Evolutionary conservation across 2,329 filamentous ascomycete species (phyloP), one percentile per base, ranked within the genome.

Genomic region (Coniella lustricola): DNA sequence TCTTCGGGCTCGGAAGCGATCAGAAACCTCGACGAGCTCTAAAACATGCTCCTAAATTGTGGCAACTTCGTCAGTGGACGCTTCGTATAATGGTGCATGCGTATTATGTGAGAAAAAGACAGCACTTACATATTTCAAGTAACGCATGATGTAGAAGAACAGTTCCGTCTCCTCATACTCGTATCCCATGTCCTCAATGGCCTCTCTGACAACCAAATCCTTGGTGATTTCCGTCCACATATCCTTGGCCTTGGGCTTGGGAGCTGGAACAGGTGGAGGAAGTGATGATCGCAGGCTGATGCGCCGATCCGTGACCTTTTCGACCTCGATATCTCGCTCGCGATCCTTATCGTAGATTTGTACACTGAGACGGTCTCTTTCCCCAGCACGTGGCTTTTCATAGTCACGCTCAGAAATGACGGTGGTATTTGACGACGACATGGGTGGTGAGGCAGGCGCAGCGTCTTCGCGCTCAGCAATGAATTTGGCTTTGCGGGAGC

Each of bases 201-300:
- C 93, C 63, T 96, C 90, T 45, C 85, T 82, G 50, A 84, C 75
- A 14, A 97, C 88, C 32, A 97, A 69, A 57, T 95, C 90, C 68
- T 95, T 95, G 39, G 91, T 95, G 58, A 98, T 89, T 67, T 97
- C 93, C 0, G 93, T 98, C 91, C 91, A 97, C 72, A 95, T 87
- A 51, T 85, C 81, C 48, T 78, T 76, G 29, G 76, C 69, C 44
- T 73, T 74, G 17, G 51, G 51, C 34, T 42, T 31, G 3, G 50
- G 50, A 18, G 71, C 64, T 13, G 64, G 63, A 7, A 64, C 62
- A 20, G 59, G 59, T 14, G 67, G 60, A 46, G 59, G 67, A 49
- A 56, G 63, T 43, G 53, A 65, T 53, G 60, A 64, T 22, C 66
- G 67, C 48, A 68, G 64, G 18, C 60, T 57, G 55, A 70, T 69